phyloP scores from a whole-genome alignment of 768 basidiomycete species.

The Trichaptum fuscoviolaceum region DNA sequence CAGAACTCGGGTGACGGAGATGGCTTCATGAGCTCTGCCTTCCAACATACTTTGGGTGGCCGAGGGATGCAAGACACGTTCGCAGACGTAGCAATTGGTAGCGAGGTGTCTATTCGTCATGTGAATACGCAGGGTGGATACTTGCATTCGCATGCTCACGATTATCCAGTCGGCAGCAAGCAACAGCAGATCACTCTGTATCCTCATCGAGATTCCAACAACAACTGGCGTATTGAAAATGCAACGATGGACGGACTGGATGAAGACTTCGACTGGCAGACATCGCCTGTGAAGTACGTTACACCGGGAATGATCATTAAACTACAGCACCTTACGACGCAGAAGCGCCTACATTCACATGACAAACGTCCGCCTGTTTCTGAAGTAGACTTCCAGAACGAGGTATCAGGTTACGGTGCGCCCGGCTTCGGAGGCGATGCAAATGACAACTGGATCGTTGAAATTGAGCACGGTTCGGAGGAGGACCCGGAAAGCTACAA shows the following conservation, averaged over 20 bases:
- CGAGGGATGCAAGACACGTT: constrained; percentile 90
- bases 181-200: constrained; percentile 99
- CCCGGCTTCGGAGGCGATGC: constrained; percentile 79
- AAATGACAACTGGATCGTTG: constrained; percentile 91
- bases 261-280: constrained; percentile 43
- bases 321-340: constrained; percentile 72
- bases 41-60: constrained; percentile 91
- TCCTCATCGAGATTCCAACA: constrained; percentile 97
- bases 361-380: constrained; percentile 92
- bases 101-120: constrained; percentile 78
- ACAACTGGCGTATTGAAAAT: constrained; percentile 84
- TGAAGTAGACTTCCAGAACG: constrained; percentile 99
- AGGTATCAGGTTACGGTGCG: constrained; percentile 93
- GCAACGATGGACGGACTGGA: constrained; percentile 45
- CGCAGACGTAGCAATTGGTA: constrained; percentile 90
- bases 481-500: constrained; percentile 62
- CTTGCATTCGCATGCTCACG: constrained; percentile 88
- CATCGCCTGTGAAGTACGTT: constrained; percentile 56
- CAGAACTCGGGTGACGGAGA: constrained; percentile 93
- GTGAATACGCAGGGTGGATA: constrained; percentile 99
- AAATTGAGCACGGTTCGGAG: constrained; percentile 67
- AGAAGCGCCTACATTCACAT: constrained; percentile 91
- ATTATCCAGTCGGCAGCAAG: constrained; percentile 85
- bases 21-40: constrained; percentile 99
- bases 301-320: constrained; percentile 66